These are phyloP conservation scores for Tylopilus balloui DNA, from an alignment of 768 basidiomycete genomes.

Conservation along the genomic window DNA sequence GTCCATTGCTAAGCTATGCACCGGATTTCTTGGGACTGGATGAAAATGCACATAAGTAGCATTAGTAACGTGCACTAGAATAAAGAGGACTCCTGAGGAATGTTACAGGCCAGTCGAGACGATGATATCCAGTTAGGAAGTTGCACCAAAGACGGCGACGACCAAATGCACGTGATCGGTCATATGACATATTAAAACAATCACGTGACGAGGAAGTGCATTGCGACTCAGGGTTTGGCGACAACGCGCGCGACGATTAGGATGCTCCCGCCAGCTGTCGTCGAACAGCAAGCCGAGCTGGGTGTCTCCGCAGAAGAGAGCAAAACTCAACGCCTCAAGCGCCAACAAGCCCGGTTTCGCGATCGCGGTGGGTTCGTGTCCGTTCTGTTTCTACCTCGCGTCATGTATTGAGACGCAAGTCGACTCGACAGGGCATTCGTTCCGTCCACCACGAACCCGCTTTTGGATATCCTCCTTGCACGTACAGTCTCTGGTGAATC, in stretches of 20 bases:
- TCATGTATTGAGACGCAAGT: neutral
- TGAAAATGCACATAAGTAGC: neutral
- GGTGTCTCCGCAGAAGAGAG: conserved; percentile 51
- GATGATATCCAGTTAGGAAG: too few relatives aligned
- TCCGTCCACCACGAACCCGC: conserved; percentile 45
- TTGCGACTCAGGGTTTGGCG: neutral
- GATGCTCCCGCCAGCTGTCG: conserved; percentile 12
- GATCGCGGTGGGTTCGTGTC: conserved; percentile 59
- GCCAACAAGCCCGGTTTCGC: conserved; percentile 63
- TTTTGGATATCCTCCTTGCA: conserved; percentile 51
- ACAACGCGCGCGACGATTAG: neutral
- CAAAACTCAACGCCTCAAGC: conserved; percentile 52
- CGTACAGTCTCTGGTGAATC: conserved; percentile 46
- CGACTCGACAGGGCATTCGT: conserved; percentile 45
- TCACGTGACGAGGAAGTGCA: neutral
- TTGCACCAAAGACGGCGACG: too few relatives aligned
- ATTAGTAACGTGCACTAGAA: too few relatives aligned
- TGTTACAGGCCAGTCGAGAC: too few relatives aligned
- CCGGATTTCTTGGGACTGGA: neutral
- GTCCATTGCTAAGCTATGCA: neutral
- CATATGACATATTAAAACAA: neutral
- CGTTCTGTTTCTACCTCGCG: neutral
- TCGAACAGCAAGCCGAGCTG: conserved; percentile 22
- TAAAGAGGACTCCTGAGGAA: too few relatives aligned
- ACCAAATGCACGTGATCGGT: neutral